Percentiles rank a stretch among this genome's conserved stretches.
Conservation (phyloP, 345 rosid species). For the Psidium guajava region DNA sequence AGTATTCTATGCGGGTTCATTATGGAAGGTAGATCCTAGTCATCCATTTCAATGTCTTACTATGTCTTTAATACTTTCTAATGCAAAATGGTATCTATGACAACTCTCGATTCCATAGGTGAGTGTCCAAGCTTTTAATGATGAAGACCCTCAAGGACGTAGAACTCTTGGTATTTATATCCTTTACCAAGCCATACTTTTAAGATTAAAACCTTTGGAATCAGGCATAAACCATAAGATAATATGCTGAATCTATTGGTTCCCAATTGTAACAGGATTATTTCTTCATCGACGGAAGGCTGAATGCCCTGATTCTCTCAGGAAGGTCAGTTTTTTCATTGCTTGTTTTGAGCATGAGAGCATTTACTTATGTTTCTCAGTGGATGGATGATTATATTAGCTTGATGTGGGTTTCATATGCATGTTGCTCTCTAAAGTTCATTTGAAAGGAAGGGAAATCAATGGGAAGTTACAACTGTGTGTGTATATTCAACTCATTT, state of each 20-base stretch:
- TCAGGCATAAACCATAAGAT: neutral
- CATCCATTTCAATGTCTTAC: neutral
- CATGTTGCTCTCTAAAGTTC: neutral
- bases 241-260: neutral
- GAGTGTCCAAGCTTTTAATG: constrained; percentile 88
- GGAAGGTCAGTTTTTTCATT: constrained; percentile 47
- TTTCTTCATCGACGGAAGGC: constrained; percentile 95
- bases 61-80: neutral
- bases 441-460: neutral
- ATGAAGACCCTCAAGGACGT: constrained; percentile 97
- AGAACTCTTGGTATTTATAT: constrained; percentile 68
- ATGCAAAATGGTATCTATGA: neutral
- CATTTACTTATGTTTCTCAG: neutral
- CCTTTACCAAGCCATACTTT: neutral
- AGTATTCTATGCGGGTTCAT: constrained; percentile 87
- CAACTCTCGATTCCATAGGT: constrained; percentile 35
- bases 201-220: neutral
- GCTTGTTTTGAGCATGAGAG: neutral
- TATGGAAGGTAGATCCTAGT: constrained; percentile 78
- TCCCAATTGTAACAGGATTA: constrained; percentile 42
- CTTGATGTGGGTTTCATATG: neutral
- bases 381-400: neutral
- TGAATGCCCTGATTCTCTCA: constrained; percentile 54
- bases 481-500: neutral
- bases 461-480: neutral